Base-by-base conservation (phyloP, 805 yeast genomes). In the Saccharomycopsis schoenii region DNA sequence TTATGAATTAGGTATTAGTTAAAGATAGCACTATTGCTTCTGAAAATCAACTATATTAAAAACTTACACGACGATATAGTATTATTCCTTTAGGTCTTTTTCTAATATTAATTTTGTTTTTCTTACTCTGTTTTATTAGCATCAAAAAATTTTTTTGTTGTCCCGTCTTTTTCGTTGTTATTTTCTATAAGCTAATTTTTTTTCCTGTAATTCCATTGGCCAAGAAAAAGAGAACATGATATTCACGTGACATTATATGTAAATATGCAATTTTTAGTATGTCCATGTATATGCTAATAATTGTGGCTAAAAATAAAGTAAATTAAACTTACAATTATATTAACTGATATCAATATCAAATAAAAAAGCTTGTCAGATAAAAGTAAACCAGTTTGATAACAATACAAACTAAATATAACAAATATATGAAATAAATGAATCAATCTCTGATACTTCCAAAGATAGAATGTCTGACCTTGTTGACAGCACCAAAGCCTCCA, bases 401-500 rank as follows among this genome's bases (percentile, higher is more conserved):
- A 6, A 6, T 29, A 29, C 34, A n/a, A 50, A 17, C 5, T n/a
- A 50, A 50, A 24, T 5, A 19, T n/a, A n/a, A 24, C 24, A 24
- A 24, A 12, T 4, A 19, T 50, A n/a, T 50, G 54, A 50, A 50
- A 19, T 29, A 29, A 40, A 15, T 15, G 43, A 40, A 15, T 40
- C 43, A 47, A 25, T 47, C 52, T n/a, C 21, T 47, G 9, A 14
- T 9, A 21, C 34, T 69, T 15, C 79, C 79, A 64, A 78, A 75
- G 60, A 79, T 70, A 41, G 76, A 72, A 29, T 73, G 74, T 58
- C 73, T 76, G 43, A 74, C 72, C 61, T 72, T 74, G 19, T 78
- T 78, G 24, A 66, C 68, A 50, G 66, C 74, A 14, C 67, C 72
- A 36, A 68, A 68, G 34, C 63, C 62, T 34, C 68, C 70, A 37